phyloP scores from a whole-genome alignment of 2,329 filamentous ascomycete species.

The Talaromyces funiculosus region DNA sequence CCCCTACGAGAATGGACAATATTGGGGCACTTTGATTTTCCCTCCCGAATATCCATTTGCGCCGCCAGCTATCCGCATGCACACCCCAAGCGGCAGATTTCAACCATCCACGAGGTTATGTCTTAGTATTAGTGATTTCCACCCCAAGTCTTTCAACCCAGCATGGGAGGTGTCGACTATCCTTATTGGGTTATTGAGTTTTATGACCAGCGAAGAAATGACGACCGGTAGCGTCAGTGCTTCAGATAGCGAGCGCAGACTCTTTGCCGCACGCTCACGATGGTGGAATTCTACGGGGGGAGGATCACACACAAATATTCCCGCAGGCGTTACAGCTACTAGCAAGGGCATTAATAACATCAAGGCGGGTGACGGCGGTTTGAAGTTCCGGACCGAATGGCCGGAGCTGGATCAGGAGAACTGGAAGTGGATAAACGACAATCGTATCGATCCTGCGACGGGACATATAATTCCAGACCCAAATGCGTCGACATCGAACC shows the following conservation, averaged over 20 bases:
- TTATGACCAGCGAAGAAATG: constrained; percentile 99
- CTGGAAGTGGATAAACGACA: constrained; percentile 82
- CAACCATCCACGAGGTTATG: constrained; percentile 88
- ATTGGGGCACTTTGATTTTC: constrained; percentile 96
- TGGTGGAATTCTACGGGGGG: constrained; percentile 98
- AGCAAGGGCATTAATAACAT: constrained; percentile 69
- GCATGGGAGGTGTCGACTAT: constrained; percentile 98
- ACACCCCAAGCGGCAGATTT: constrained; percentile 93
- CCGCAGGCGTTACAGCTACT: constrained; percentile 47
- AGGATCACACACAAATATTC: constrained; percentile 57
- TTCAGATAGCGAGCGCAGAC: constrained; percentile 68
- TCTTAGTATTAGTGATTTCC: constrained; percentile 94
- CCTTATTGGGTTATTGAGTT: constrained; percentile 84
- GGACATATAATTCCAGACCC: constrained; percentile 59
- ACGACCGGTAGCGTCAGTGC: constrained; percentile 85
- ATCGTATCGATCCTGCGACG: constrained; percentile 70
- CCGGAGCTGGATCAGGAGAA: constrained; percentile 84
- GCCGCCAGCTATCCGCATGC: constrained; percentile 96
- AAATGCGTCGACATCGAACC: constrained; percentile 45
- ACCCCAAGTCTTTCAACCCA: constrained; percentile 96
- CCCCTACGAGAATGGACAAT: constrained; percentile 90
- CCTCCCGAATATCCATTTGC: constrained; percentile 96
- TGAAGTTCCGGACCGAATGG: constrained; percentile 87
- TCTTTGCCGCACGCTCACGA: constrained; percentile 68
- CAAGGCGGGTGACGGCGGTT: constrained; percentile 85